A percentile compares a stretch with the other conserved stretches of the same genome.
phyloP scores from a whole-genome alignment of 176 grass and related monocot genomes.

The Metroxylon sagu region DNA sequence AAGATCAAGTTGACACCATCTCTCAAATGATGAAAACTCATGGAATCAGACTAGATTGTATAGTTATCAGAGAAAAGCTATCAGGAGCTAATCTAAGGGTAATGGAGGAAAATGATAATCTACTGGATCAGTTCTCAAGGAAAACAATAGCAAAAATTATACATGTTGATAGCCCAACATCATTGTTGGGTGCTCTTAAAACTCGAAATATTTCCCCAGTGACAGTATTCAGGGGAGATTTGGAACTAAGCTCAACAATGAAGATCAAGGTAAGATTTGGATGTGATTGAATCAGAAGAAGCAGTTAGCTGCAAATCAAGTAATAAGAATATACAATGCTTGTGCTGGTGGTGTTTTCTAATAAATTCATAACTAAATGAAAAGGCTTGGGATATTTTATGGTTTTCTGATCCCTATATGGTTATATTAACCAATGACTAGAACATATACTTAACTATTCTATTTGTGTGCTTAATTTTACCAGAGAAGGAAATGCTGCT shows the following conservation, averaged over 20 bases:
- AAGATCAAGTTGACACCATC: constrained; percentile 78
- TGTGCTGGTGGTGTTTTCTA: too few relatives aligned
- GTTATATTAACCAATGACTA: too few relatives aligned
- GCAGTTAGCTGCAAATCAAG: too few relatives aligned
- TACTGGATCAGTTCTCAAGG: constrained; percentile 65
- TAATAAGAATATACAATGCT: too few relatives aligned
- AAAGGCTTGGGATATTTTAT: too few relatives aligned
- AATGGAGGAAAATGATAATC: constrained; percentile 68
- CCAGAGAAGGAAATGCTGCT: too few relatives aligned
- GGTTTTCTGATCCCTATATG: too few relatives aligned
- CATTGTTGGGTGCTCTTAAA: constrained; percentile 75
- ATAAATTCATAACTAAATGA: too few relatives aligned
- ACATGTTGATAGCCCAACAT: constrained; percentile 62
- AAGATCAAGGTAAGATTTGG: constrained; percentile 69
- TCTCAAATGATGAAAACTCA: constrained; percentile 71
- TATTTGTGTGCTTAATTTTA: too few relatives aligned
- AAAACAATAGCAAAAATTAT: constrained; percentile 46
- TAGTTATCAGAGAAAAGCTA: constrained; percentile 54
- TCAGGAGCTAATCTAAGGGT: constrained; percentile 25
- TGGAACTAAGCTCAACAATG: constrained; percentile 71
- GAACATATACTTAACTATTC: too few relatives aligned
- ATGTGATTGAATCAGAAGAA: background rate
- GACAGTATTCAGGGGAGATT: constrained; percentile 87
- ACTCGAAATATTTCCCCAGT: constrained; percentile 77
- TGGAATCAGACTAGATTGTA: constrained; percentile 60